Percentiles rank a stretch among this genome's conserved stretches.
Conservation (phyloP, 345 rosid genomes). For the Luvunga scandens region DNA sequence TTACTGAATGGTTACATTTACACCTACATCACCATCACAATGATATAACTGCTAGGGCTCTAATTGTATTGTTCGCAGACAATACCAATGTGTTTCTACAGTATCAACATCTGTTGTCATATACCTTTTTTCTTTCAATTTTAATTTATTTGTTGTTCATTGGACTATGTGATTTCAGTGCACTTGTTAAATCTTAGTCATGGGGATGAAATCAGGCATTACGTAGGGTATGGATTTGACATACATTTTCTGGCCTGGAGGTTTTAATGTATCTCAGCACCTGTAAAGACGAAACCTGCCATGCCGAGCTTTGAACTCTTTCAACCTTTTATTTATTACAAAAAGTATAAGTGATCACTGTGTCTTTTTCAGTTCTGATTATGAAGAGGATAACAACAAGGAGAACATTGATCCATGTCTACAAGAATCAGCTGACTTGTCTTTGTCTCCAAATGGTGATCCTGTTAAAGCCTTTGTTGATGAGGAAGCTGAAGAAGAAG, state of each 20-base stretch:
- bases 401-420: conserved; percentile 46
- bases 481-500: conserved; percentile 93
- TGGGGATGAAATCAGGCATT: background rate
- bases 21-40: background rate
- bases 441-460: conserved; percentile 55
- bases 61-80: background rate
- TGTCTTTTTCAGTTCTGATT: conserved; percentile 42
- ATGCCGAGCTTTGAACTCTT: background rate
- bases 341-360: conserved; percentile 15
- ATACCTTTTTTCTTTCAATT: background rate
- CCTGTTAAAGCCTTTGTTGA: conserved; percentile 83
- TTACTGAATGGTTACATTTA: background rate
- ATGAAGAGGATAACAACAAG: conserved; percentile 57
- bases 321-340: background rate
- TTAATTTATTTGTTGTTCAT: background rate
- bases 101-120: background rate
- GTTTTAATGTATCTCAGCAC: background rate
- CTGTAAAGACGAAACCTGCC: background rate
- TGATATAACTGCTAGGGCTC: background rate
- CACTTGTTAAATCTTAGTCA: background rate
- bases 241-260: background rate
- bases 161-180: conserved; percentile 4
- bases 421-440: conserved; percentile 27
- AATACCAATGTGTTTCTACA: background rate
- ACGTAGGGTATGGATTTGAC: background rate